Evolutionary conservation across 306 rosid genomes (phyloP).

Genomic region (Prinsepia uniflora): DNA sequence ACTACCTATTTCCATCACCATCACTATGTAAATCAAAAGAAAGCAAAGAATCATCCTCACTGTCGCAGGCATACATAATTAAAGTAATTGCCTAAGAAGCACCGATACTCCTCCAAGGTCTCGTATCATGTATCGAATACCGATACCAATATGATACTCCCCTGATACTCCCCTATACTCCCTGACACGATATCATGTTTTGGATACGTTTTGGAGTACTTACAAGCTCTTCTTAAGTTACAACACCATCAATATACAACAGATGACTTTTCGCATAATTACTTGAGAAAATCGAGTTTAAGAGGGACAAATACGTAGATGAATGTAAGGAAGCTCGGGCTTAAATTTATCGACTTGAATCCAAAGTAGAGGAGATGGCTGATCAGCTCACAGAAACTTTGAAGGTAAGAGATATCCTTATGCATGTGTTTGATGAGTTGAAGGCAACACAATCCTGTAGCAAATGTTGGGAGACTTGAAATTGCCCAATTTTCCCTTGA

Average conservation of each 20-base stretch:
- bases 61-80: constrained; percentile 63
- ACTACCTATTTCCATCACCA: constrained; percentile 80
- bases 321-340: constrained; percentile 35
- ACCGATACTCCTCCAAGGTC: too few relatives aligned
- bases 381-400: constrained; percentile 33
- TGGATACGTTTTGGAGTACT: too few relatives aligned
- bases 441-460: constrained; percentile 42
- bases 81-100: too few relatives aligned
- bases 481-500: too few relatives aligned
- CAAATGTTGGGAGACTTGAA: too few relatives aligned
- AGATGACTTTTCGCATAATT: constrained; percentile 46
- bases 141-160: too few relatives aligned
- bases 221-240: constrained; percentile 58
- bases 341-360: constrained; percentile 38
- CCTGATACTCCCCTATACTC: too few relatives aligned
- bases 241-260: constrained; percentile 51
- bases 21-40: constrained; percentile 88
- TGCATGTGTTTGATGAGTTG: constrained; percentile 39
- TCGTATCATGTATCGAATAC: too few relatives aligned
- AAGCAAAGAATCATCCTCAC: constrained; percentile 81
- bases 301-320: constrained; percentile 43
- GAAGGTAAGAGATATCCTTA: constrained; percentile 39
- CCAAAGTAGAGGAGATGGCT: constrained; percentile 41
- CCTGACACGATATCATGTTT: too few relatives aligned
- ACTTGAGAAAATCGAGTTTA: constrained; percentile 47